Conservation (phyloP, 2,329 filamentous ascomycete species). For the Phialemoniopsis sp. region DNA sequence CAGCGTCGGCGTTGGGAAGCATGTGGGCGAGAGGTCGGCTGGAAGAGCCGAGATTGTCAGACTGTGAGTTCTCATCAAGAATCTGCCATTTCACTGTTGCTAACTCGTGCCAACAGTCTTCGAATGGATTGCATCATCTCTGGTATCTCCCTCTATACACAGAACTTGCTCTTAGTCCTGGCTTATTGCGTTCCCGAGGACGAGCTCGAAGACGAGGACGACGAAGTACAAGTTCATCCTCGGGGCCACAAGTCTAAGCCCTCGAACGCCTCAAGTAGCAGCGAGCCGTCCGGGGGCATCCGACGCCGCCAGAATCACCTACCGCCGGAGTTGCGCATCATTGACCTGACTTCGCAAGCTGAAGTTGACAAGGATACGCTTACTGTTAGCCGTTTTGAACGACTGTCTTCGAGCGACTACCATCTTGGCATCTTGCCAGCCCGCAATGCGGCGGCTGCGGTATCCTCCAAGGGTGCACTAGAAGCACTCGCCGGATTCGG, state of each 20-base stretch:
- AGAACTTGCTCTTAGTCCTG: conserved; percentile 83
- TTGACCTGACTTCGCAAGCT: conserved; percentile 82
- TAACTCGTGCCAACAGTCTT: conserved; percentile 47
- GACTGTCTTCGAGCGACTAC: conserved; percentile 84
- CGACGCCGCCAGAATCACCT: conserved; percentile 73
- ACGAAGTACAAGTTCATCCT: conserved; percentile 24
- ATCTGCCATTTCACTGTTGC: background rate
- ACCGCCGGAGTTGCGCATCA: conserved; percentile 84
- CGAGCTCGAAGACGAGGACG: conserved; percentile 57
- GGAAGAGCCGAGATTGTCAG: conserved; percentile 88
- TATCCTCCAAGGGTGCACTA: conserved; percentile 67
- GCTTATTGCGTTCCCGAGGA: conserved; percentile 79
- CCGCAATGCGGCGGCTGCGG: conserved; percentile 58
- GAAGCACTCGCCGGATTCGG: conserved; percentile 71
- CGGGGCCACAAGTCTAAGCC: conserved; percentile 34
- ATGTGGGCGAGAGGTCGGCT: conserved; percentile 65
- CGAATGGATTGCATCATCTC: conserved; percentile 98
- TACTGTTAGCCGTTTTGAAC: conserved; percentile 81
- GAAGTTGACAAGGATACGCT: conserved; percentile 85
- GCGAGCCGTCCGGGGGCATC: conserved; percentile 61
- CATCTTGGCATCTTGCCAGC: conserved; percentile 83
- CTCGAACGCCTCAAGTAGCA: conserved; percentile 45
- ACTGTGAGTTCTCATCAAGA: conserved; percentile 57
- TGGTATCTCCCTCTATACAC: conserved; percentile 93
- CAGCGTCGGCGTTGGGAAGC: conserved; percentile 60